Percentiles rank a stretch among this genome's conserved stretches.
Evolutionary conservation across 2,329 filamentous ascomycete species (phyloP).

Genomic region (Penicillium sp.): DNA sequence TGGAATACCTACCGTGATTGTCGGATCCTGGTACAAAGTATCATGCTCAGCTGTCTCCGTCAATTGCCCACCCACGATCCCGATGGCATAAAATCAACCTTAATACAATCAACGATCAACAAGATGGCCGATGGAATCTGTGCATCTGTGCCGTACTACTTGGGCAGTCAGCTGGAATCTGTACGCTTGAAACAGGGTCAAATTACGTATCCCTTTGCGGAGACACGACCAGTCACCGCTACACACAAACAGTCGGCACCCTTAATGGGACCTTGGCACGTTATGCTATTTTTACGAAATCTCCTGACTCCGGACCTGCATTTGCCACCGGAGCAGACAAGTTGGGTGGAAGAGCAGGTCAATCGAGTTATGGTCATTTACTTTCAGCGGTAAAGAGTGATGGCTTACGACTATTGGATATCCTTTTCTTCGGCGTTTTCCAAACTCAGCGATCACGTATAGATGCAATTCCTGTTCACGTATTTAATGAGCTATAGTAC

Average conservation of each 20-base stretch:
- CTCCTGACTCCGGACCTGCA: constrained; percentile 18
- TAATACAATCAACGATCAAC: constrained; percentile 9
- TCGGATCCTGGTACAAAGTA: constrained; percentile 26
- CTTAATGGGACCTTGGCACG: constrained; percentile 29
- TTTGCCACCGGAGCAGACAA: constrained; percentile 17
- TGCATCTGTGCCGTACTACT: constrained; percentile 27
- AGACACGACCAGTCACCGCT: constrained; percentile 14
- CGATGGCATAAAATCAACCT: constrained; percentile 4
- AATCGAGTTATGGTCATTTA: constrained; percentile 28
- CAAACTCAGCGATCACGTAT: neutral
- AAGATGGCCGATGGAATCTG: constrained; percentile 28
- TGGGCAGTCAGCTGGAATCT: constrained; percentile 25
- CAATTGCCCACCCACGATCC: constrained; percentile 10
- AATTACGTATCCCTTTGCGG: constrained; percentile 26
- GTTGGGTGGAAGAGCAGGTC: constrained; percentile 26
- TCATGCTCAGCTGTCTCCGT: constrained; percentile 28
- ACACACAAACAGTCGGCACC: constrained; percentile 24
- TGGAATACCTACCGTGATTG: constrained; percentile 34
- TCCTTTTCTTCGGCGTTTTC: neutral
- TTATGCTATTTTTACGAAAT: constrained; percentile 20
- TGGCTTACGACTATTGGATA: neutral
- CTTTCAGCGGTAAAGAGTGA: constrained; percentile 6
- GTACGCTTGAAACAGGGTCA: constrained; percentile 19
- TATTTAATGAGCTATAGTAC: neutral
- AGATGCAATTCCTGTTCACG: neutral